Evolutionary conservation across 257 asterid species (phyloP).

Genomic region (Anisodus tanguticus): DNA sequence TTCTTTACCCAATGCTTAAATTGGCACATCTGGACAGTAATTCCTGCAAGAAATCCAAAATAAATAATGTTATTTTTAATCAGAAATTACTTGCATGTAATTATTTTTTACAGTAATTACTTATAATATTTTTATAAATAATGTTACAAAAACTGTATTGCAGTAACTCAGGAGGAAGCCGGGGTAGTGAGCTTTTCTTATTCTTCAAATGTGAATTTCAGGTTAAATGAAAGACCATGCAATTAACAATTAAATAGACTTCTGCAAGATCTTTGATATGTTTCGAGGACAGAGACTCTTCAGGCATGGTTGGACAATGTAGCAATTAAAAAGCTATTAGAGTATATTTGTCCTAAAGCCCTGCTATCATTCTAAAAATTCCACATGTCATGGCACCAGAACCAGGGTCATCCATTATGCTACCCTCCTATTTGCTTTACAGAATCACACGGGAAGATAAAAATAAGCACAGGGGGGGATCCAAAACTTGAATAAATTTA

Average conservation of each 20-base stretch:
- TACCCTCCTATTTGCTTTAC: background rate
- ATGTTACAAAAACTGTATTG: background rate
- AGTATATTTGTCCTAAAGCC: background rate
- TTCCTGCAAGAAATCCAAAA: conserved; percentile 29
- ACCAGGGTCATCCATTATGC: conserved; percentile 13
- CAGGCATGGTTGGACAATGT: background rate
- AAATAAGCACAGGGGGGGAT: background rate
- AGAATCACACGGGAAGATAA: background rate
- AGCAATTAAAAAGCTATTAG: background rate
- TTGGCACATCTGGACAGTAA: conserved; percentile 27
- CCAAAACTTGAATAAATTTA: background rate
- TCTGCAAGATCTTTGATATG: conserved; percentile 15
- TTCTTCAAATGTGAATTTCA: conserved; percentile 11
- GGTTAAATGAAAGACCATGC: background rate
- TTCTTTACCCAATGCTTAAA: conserved; percentile 28
- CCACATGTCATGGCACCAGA: background rate
- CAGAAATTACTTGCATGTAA: background rate
- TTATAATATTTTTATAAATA: background rate
- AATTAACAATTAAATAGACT: background rate
- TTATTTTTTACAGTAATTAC: background rate
- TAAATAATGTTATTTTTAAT: background rate
- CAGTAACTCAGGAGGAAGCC: conserved; percentile 8
- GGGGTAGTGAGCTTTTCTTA: background rate
- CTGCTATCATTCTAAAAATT: background rate
- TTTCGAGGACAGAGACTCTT: background rate